phyloP scores from a whole-genome alignment of 768 basidiomycete genomes.

The Termitomyces sp. region DNA sequence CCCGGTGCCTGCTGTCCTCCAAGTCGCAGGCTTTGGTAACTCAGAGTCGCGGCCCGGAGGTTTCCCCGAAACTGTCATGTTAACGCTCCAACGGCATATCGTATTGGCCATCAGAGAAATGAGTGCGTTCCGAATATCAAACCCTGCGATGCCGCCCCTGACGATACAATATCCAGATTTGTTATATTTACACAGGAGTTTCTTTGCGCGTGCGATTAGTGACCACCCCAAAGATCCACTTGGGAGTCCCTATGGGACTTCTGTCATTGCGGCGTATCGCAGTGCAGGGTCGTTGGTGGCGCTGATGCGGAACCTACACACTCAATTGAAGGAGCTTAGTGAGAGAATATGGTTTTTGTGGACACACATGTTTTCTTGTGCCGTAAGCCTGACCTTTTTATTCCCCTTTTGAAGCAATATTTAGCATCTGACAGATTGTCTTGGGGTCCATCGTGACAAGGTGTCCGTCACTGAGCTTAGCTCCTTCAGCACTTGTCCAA shows the following conservation, averaged over 20 bases:
- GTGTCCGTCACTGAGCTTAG: slow-evolving; percentile 76
- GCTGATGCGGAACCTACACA: slow-evolving; percentile 64
- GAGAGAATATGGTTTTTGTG: slow-evolving; percentile 66
- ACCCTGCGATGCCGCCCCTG: background rate
- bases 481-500: slow-evolving; percentile 70
- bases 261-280: slow-evolving; percentile 71
- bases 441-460: slow-evolving; percentile 74
- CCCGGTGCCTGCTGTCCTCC: slow-evolving; percentile 62
- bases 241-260: slow-evolving; percentile 68
- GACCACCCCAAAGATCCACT: slow-evolving; percentile 74
- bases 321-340: slow-evolving; percentile 58
- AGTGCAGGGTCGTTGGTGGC: slow-evolving; percentile 71
- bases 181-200: slow-evolving; percentile 68
- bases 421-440: slow-evolving; percentile 45
- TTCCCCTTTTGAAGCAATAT: slow-evolving; percentile 3
- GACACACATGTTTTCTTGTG: slow-evolving; percentile 65
- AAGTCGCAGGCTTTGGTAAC: slow-evolving; percentile 64
- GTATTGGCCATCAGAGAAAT: slow-evolving; percentile 67
- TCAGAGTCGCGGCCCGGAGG: slow-evolving; percentile 43
- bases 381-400: slow-evolving; percentile 37
- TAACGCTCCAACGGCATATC: slow-evolving; percentile 64
- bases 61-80: slow-evolving; percentile 45
- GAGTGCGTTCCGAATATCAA: slow-evolving; percentile 38
- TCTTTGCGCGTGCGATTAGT: slow-evolving; percentile 69
- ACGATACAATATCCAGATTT: slow-evolving; percentile 43